phyloP scores from a whole-genome alignment of 1,139 yeast genomes.

The Pichia sp. region DNA sequence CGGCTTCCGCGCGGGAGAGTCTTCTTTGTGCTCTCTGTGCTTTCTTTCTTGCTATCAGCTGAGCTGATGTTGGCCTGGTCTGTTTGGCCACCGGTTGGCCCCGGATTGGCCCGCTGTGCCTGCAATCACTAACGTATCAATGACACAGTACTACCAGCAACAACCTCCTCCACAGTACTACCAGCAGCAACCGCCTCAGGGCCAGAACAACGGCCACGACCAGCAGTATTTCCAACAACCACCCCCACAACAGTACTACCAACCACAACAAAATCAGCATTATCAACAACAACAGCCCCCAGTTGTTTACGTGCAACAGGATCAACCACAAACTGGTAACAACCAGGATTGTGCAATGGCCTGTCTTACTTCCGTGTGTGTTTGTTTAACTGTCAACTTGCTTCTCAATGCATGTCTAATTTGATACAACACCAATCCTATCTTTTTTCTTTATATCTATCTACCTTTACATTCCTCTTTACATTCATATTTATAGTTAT shows the following conservation, averaged over 20 bases:
- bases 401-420: conserved; percentile 7
- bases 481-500: too few relatives aligned
- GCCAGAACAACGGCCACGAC: too few relatives aligned
- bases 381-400: conserved; percentile 9
- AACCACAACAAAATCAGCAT: conserved; percentile 22
- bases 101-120: too few relatives aligned
- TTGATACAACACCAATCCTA: neutral
- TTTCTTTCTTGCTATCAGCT: too few relatives aligned
- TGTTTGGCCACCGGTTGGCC: too few relatives aligned
- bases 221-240: conserved; percentile 27
- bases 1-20: too few relatives aligned
- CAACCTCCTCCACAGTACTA: conserved; percentile 42
- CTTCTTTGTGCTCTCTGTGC: too few relatives aligned
- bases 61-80: too few relatives aligned
- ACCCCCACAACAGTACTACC: conserved; percentile 41
- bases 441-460: too few relatives aligned
- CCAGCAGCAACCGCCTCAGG: conserved; percentile 19
- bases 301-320: conserved; percentile 11
- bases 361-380: conserved; percentile 5
- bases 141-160: too few relatives aligned
- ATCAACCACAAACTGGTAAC: conserved; percentile 4
- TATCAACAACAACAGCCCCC: conserved; percentile 6
- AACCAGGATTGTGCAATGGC: conserved; percentile 5
- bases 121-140: too few relatives aligned
- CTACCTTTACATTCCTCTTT: too few relatives aligned